phyloP scores from a whole-genome alignment of 352 stramenopile species.

The Globisporangium spinosum region DNA sequence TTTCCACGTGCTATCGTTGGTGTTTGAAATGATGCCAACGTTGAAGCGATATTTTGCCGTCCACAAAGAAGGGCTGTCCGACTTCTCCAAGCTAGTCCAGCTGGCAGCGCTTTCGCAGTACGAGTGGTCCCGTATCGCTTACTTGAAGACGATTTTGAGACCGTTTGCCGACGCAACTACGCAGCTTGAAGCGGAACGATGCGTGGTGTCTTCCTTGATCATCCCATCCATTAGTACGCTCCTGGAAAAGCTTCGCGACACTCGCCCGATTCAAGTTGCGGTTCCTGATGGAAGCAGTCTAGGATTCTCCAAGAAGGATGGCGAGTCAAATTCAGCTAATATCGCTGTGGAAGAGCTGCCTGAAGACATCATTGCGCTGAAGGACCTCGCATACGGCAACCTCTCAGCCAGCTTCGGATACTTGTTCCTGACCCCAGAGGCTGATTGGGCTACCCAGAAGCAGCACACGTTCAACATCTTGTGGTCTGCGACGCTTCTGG shows the following conservation, averaged over 20 bases:
- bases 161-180: slow-evolving; percentile 57
- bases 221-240: slow-evolving; percentile 69
- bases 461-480: slow-evolving; percentile 59
- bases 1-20: slow-evolving; percentile 43
- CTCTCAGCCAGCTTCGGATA: slow-evolving; percentile 56
- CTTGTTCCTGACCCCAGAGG: slow-evolving; percentile 43
- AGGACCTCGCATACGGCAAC: slow-evolving; percentile 47
- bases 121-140: slow-evolving; percentile 63
- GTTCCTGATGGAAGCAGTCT: not conserved
- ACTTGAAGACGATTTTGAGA: slow-evolving; percentile 59
- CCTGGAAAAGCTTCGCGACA: slow-evolving; percentile 53
- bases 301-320: not conserved
- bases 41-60: slow-evolving; percentile 62
- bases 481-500: slow-evolving; percentile 66
- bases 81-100: slow-evolving; percentile 72
- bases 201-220: slow-evolving; percentile 60
- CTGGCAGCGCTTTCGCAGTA: slow-evolving; percentile 58
- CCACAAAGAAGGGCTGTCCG: slow-evolving; percentile 50
- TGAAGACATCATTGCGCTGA: slow-evolving; percentile 64
- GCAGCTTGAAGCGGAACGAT: slow-evolving; percentile 58
- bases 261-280: slow-evolving; percentile 6
- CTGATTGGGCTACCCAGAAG: slow-evolving; percentile 38
- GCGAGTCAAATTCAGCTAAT: not conserved
- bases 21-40: slow-evolving; percentile 47
- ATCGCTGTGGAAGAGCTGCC: slow-evolving; percentile 28